A percentile compares a stretch with the other conserved stretches of the same genome.
Conservation (phyloP, 208 protist species). For the Crithidia expoeki region DNA sequence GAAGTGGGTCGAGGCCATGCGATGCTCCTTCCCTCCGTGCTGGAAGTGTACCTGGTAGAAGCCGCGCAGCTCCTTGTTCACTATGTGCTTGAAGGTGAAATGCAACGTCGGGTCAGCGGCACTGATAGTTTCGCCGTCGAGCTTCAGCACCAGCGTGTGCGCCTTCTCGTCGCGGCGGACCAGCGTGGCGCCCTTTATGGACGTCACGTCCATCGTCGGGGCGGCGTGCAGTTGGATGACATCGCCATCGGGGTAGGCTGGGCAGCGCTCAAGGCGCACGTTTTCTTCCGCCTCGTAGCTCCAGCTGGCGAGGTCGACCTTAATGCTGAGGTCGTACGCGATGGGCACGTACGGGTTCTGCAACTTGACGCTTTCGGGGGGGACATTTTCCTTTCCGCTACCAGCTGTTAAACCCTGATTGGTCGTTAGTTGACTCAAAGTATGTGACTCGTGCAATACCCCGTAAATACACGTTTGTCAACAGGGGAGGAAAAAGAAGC, state of each 20-base stretch:
- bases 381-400: slow-evolving; percentile 15
- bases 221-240: slow-evolving; percentile 75
- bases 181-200: slow-evolving; percentile 58
- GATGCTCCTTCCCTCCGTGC: slow-evolving; percentile 73
- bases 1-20: slow-evolving; percentile 96
- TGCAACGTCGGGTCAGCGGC: slow-evolving; percentile 61
- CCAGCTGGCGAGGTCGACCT: slow-evolving; percentile 75
- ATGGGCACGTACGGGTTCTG: slow-evolving; percentile 77
- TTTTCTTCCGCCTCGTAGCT: slow-evolving; percentile 70
- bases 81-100: slow-evolving; percentile 79
- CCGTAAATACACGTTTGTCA: too few species aligned
- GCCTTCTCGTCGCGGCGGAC: slow-evolving; percentile 43
- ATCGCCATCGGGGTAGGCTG: slow-evolving; percentile 31
- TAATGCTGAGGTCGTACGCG: slow-evolving; percentile 70
- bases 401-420: too few species aligned
- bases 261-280: slow-evolving; percentile 55
- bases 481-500: too few species aligned
- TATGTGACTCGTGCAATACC: too few species aligned
- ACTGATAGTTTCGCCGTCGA: slow-evolving; percentile 47
- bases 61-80: slow-evolving; percentile 91
- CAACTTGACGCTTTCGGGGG: slow-evolving; percentile 56
- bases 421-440: too few species aligned
- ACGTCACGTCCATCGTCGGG: slow-evolving; percentile 54
- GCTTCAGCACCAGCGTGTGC: slow-evolving; percentile 65
- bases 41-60: slow-evolving; percentile 89